Percentiles rank a stretch among this genome's conserved stretches.
These are phyloP conservation scores for Chamaecyparis obtusa DNA, from an alignment of 75 land plant genomes.

Conservation along the genomic window DNA sequence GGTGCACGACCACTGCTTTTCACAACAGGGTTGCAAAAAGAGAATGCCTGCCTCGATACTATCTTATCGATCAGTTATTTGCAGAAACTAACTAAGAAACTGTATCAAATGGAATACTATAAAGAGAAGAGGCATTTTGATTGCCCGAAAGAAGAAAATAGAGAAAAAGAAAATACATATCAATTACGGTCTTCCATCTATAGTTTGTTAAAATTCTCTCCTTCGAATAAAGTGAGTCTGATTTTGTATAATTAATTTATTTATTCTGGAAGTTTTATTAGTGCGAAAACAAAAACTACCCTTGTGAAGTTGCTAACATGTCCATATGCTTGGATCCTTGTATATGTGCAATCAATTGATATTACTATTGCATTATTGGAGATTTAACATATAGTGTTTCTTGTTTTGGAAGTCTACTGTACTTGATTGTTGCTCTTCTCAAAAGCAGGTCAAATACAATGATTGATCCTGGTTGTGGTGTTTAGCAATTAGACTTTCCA, in stretches of 20 bases:
- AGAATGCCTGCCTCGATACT: neutral
- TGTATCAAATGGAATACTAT: conserved; percentile 6
- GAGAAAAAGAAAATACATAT: neutral
- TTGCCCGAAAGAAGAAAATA: neutral
- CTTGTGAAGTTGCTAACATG: neutral
- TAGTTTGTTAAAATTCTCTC: conserved; percentile 11
- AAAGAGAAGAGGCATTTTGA: neutral
- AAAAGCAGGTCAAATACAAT: neutral
- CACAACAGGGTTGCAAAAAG: neutral
- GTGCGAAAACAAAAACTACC: neutral
- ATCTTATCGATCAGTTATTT: neutral
- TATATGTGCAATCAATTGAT: neutral
- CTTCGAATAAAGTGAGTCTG: conserved; percentile 1
- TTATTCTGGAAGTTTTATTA: neutral
- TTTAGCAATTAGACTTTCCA: neutral
- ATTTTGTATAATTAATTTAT: conserved; percentile 2
- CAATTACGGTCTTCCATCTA: conserved; percentile 1
- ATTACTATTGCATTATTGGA: neutral
- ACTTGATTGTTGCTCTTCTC: neutral
- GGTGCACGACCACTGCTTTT: conserved; percentile 1
- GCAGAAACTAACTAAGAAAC: conserved; percentile 1
- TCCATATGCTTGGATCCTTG: neutral
- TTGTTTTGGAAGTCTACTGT: neutral
- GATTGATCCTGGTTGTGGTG: neutral
- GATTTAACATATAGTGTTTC: neutral